phyloP scores from a whole-genome alignment of 2,329 filamentous ascomycete genomes.

The Calonectria leucothoes region DNA sequence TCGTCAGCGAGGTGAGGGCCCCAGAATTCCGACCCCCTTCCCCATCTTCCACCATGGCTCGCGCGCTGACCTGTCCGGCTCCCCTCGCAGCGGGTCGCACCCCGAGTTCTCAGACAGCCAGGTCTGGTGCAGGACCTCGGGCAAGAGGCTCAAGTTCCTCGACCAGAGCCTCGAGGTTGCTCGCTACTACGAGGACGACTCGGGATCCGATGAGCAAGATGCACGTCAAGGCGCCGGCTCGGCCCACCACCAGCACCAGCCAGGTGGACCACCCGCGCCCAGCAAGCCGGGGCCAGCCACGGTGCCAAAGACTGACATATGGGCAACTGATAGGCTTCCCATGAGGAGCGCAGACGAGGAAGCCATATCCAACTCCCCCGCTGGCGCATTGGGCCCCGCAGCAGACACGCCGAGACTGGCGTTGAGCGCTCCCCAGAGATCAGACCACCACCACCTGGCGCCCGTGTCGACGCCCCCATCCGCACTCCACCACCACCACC shows the following conservation, averaged over 20 bases:
- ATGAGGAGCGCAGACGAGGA: constrained; percentile 8
- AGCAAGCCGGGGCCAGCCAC: not conserved
- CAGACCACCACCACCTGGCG: constrained; percentile 3
- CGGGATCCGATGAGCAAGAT: constrained; percentile 18
- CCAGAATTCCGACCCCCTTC: not conserved
- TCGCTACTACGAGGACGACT: constrained; percentile 20
- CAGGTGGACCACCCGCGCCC: not conserved
- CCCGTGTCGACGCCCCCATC: constrained; percentile 1
- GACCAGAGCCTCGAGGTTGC: constrained; percentile 31
- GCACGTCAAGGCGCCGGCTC: not conserved
- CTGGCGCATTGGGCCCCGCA: not conserved
- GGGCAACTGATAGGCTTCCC: not conserved
- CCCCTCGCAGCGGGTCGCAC: constrained; percentile 12
- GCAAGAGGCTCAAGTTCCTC: constrained; percentile 33
- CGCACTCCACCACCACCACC: not conserved
- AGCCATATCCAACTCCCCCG: not conserved
- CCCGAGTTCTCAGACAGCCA: constrained; percentile 29
- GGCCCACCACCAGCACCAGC: not conserved
- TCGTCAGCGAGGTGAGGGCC: constrained; percentile 25
- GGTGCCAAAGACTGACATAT: not conserved
- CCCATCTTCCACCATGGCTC: not conserved
- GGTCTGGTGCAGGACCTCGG: constrained; percentile 29
- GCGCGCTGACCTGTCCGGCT: constrained; percentile 10
- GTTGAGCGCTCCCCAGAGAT: not conserved
- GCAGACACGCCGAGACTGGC: not conserved